These are phyloP conservation scores for Colletotrichum truncatum DNA, from an alignment of 2,329 filamentous ascomycete genomes.

Conservation along the genomic window DNA sequence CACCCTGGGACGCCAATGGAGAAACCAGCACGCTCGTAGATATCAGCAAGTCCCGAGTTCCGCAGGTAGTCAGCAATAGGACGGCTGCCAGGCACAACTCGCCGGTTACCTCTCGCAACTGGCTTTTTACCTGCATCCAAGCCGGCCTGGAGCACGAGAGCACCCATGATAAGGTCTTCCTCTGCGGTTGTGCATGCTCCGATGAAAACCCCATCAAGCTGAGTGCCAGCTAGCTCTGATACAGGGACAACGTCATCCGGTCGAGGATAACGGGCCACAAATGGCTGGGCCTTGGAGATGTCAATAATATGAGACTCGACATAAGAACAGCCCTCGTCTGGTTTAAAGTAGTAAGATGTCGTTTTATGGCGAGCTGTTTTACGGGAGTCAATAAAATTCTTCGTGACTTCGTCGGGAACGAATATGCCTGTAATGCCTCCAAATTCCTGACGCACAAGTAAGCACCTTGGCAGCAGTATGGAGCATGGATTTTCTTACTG, in stretches of 20 bases:
- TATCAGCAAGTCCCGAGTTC: constrained; percentile 42
- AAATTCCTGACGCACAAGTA: constrained; percentile 43
- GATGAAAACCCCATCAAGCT: constrained; percentile 54
- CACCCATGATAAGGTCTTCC: constrained; percentile 53
- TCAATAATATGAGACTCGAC: constrained; percentile 47
- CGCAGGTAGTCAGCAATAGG: constrained; percentile 48
- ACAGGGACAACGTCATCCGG: constrained; percentile 55
- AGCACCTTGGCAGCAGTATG: neutral
- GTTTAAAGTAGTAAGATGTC: constrained; percentile 45
- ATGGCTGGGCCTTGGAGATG: constrained; percentile 45
- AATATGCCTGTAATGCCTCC: constrained; percentile 54
- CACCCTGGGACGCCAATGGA: constrained; percentile 51
- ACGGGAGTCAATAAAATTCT: constrained; percentile 44
- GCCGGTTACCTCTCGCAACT: constrained; percentile 42
- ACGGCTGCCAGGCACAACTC: constrained; percentile 50
- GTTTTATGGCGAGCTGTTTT: constrained; percentile 43
- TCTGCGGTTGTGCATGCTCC: constrained; percentile 56
- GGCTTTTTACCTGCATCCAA: constrained; percentile 42
- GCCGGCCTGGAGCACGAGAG: constrained; percentile 49
- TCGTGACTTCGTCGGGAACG: constrained; percentile 47
- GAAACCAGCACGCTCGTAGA: constrained; percentile 52
- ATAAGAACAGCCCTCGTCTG: constrained; percentile 49
- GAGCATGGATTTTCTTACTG: neutral
- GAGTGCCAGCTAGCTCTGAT: constrained; percentile 38
- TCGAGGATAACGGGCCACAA: constrained; percentile 49